Base-by-base conservation (phyloP, 441 rosid genomes). In the Populus hybrid region DNA sequence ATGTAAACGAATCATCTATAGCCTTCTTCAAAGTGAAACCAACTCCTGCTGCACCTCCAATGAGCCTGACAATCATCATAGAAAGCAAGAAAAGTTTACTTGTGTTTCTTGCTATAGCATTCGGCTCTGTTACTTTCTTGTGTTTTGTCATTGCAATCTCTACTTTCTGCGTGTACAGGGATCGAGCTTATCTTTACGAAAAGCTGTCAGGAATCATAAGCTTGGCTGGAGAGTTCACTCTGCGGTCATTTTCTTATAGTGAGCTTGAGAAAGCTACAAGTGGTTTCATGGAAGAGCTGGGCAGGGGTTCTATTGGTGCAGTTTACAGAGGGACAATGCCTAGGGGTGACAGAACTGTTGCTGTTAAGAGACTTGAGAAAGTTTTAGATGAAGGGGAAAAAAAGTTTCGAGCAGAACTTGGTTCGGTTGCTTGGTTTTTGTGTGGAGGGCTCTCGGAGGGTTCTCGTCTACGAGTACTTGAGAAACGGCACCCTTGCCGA, bases 381-480 rank as follows among this genome's bases (percentile, higher is more conserved):
- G 18, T 16, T 26, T 42, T 65, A 23, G 76, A 77, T 0, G 81
- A 79, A 26, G 81, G 79, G 7, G 85, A 84, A 53, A 79, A 67
- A n/a, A 78, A 71, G 30, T 79, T 81, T 16, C 70, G n/a, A 34
- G 70, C 73, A 0, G 86, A 84, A 82, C 70, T 69, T 83, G 73
- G 75, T 83, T 12, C 79, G 74, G 11, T 28, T 83, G 77, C 77
- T 77, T 34, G 89, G 89, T 2, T 86, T 78, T 64, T 86, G 86
- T 26, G 3, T 73, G 7, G 88, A 87, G 65, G 79, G 79, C 2
- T 50, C 76, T 2, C 70, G 65, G 50, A 80, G 78, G 83, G 77
- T 84, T 50, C 79, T 86, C 67, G 89, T 86, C 21, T 86, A 86
- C 24, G 86, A 86, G 30, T 81, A 78, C 73, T 42, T 73, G 81